A percentile compares a stretch with the other conserved stretches of the same genome.
Conservation (phyloP, 805 yeast species). For the Zygosaccharomyces rouxii region DNA sequence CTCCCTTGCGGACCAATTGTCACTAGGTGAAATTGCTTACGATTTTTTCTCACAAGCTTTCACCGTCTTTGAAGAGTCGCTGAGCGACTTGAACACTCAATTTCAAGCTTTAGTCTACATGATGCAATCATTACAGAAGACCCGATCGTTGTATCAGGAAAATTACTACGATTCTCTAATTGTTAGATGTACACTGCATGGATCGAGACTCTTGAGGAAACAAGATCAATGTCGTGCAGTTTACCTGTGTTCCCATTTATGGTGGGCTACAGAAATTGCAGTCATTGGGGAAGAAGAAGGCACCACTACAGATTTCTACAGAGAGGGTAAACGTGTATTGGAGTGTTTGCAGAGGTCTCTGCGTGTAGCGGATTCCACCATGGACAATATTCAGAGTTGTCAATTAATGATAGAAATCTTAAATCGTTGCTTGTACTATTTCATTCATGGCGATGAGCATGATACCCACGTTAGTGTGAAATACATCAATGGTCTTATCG, state of each 20-base stretch:
- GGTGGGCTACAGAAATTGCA: slow-evolving; percentile 81
- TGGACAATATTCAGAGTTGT: slow-evolving; percentile 61
- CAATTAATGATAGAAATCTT: slow-evolving; percentile 87
- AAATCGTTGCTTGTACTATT: slow-evolving; percentile 79
- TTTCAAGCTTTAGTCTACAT: slow-evolving; percentile 49
- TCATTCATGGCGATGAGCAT: slow-evolving; percentile 40
- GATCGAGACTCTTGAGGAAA: slow-evolving; percentile 82
- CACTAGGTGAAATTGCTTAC: slow-evolving; percentile 67
- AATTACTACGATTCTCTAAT: slow-evolving; percentile 65
- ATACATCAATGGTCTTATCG: slow-evolving; percentile 82
- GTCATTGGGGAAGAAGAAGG: slow-evolving; percentile 45
- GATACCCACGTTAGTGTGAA: slow-evolving; percentile 52
- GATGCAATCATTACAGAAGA: slow-evolving; percentile 48
- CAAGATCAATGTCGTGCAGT: slow-evolving; percentile 92
- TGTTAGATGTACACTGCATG: slow-evolving; percentile 80
- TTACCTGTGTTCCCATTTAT: slow-evolving; percentile 79
- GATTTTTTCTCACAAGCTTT: slow-evolving; percentile 89
- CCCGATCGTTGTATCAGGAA: slow-evolving; percentile 45
- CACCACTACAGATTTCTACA: slow-evolving; percentile 37
- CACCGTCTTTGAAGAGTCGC: slow-evolving; percentile 68
- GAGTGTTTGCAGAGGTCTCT: slow-evolving; percentile 88
- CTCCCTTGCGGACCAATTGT: slow-evolving; percentile 70
- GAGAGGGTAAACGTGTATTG: slow-evolving; percentile 68
- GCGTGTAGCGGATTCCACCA: slow-evolving; percentile 89
- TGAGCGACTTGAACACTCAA: slow-evolving; percentile 51